Percentiles rank a stretch among this genome's conserved stretches.
phyloP scores from a whole-genome alignment of 2,329 filamentous ascomycete genomes.

The Aspergillus quadrilineatus region DNA sequence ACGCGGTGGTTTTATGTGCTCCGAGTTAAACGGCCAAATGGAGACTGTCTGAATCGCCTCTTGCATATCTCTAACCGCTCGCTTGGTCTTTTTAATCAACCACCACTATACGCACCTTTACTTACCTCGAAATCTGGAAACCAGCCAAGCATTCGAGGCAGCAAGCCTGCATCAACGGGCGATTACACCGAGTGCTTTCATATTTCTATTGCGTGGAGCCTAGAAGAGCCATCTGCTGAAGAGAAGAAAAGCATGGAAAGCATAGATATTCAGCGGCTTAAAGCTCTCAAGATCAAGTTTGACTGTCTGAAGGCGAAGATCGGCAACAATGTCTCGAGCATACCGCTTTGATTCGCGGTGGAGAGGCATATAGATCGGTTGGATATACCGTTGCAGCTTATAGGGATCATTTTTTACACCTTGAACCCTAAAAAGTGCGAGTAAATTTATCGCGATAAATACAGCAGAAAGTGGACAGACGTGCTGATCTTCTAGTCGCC shows the following conservation, averaged over 20 bases:
- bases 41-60: conserved; percentile 61
- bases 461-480: no score
- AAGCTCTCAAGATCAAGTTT: conserved; percentile 54
- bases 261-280: conserved; percentile 32
- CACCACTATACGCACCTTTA: conserved; percentile 61
- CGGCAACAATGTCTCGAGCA: conserved; percentile 62
- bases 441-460: no score
- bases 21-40: conserved; percentile 52
- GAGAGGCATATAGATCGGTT: neutral
- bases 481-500: no score
- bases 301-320: conserved; percentile 70
- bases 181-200: conserved; percentile 68
- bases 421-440: no score
- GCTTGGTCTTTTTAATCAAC: conserved; percentile 62
- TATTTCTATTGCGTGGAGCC: conserved; percentile 83
- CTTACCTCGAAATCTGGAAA: neutral
- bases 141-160: neutral
- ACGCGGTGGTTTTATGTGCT: conserved; percentile 84
- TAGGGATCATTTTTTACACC: no score
- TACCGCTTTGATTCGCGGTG: conserved; percentile 22
- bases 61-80: conserved; percentile 66
- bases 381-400: no score
- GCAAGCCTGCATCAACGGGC: conserved; percentile 13
- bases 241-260: conserved; percentile 32
- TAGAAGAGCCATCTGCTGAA: conserved; percentile 54